Evolutionary conservation across 2,329 filamentous ascomycete species (phyloP), one percentile per base, ranked within the genome.

Genomic region (Aureobasidium vineae): DNA sequence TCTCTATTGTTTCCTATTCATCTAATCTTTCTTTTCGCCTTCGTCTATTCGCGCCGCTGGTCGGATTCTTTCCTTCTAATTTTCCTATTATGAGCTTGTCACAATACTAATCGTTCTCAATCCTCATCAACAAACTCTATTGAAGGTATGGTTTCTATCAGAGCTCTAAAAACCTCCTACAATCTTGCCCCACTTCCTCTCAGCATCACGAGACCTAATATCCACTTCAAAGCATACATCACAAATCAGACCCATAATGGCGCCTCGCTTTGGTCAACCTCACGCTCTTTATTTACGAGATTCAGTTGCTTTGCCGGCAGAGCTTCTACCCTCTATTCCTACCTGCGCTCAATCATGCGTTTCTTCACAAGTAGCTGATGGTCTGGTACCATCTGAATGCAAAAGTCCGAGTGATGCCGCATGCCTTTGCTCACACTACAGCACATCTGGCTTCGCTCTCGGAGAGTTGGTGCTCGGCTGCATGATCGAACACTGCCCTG

Each of bases 371-470:
- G 70, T 75, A 41, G 49, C 56, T 19, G 56, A 71, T 40, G 63
- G 70, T 31, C 75, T 69, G 53, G 41, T 65, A 3, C 59, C 68
- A 2, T 31, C 41, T 45, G 21, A 61, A 3, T 66, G 54, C 43
- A 73, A 72, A 38, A 52, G 66, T 3, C 45, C 63, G 6, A 61
- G 66, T 52, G 70, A 73, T 50, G 61, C 73, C 13, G 61, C 66
- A 1, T 77, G 75, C 64, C 64, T 77, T 10, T 77, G 75, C 68
- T 70, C 70, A 26, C 45, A 69, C 33, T 76, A 76, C 67, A 74
- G 73, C 68, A 65, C 68, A 15, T 43, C 72, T 41, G 74, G 74
- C 15, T 73, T 69, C 59, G 74, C 74, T 2, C 67, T 77, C 11
- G 75, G 75, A 31, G 75, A 77, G 66, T 66, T 75, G 6, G 74